phyloP scores from a whole-genome alignment of 208 protist species.

The Acanthamoeba royreba region DNA sequence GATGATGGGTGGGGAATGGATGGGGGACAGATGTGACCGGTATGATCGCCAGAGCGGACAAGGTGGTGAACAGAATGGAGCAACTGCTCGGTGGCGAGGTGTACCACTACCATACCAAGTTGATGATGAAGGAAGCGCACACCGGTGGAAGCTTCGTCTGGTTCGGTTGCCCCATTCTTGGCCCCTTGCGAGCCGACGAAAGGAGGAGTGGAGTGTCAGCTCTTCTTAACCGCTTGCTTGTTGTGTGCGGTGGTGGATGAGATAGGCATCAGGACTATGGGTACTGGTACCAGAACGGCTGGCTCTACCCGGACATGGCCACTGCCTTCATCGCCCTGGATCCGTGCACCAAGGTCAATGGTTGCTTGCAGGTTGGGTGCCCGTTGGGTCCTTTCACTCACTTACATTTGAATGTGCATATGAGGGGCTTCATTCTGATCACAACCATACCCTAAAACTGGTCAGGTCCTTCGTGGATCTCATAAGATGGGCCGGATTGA shows the following conservation, averaged over 20 bases:
- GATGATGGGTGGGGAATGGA: too few relatives aligned
- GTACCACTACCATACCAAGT: constrained; percentile 46
- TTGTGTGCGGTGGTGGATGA: not conserved
- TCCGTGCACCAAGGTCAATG: not conserved
- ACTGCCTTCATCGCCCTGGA: constrained; percentile 46
- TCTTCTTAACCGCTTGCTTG: too few relatives aligned
- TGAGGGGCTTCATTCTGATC: not conserved
- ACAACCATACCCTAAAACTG: not conserved
- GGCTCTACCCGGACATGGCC: constrained; percentile 12
- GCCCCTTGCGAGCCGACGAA: too few relatives aligned
- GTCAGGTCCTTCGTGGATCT: not conserved
- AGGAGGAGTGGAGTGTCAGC: too few relatives aligned
- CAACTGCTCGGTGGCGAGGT: constrained; percentile 16
- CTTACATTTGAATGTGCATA: not conserved
- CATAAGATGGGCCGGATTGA: constrained; percentile 37
- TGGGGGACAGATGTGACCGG: not conserved
- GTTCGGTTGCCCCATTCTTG: not conserved
- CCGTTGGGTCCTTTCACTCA: not conserved
- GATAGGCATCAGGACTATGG: constrained; percentile 44
- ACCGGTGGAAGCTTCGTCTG: not conserved
- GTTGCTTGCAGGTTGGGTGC: constrained; percentile 1
- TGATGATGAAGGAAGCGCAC: constrained; percentile 30
- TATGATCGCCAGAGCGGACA: not conserved
- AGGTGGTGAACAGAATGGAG: not conserved
- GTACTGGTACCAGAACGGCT: constrained; percentile 49